A percentile compares a stretch with the other conserved stretches of the same genome.
Conservation (phyloP, 2,329 filamentous ascomycete genomes). For the Apiospora sp. region DNA sequence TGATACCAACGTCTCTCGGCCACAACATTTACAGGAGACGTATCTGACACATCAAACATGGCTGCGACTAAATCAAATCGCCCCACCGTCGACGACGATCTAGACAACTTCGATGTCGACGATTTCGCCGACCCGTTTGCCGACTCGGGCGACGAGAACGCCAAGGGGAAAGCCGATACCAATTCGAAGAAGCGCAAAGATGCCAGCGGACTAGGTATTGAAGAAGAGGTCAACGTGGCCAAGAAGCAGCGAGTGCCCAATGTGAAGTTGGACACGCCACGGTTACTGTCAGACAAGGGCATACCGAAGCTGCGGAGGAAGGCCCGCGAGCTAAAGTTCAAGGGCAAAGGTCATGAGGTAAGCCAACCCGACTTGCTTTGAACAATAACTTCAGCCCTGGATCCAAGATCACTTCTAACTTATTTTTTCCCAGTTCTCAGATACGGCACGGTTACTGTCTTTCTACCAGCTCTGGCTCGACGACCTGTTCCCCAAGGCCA, state of each 20-base stretch:
- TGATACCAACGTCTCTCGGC: not conserved
- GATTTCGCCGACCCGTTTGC: conserved; percentile 65
- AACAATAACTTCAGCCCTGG: too few relatives aligned
- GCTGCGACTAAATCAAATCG: conserved; percentile 35
- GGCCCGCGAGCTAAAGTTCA: conserved; percentile 77
- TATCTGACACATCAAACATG: conserved; percentile 33
- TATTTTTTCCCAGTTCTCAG: conserved; percentile 70
- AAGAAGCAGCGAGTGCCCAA: conserved; percentile 76
- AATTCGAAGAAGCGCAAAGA: conserved; percentile 58
- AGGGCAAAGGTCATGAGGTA: conserved; percentile 94
- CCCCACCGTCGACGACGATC: conserved; percentile 65
- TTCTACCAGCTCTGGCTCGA: conserved; percentile 98
- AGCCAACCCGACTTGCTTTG: not conserved
- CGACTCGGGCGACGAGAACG: conserved; percentile 51
- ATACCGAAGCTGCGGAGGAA: conserved; percentile 82
- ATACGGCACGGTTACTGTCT: conserved; percentile 81
- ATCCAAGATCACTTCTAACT: not conserved
- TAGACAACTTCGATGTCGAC: conserved; percentile 80
- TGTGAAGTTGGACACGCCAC: conserved; percentile 87
- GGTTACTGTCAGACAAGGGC: conserved; percentile 82
- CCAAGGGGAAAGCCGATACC: conserved; percentile 36
- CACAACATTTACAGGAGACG: too few relatives aligned
- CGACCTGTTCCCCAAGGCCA: conserved; percentile 92
- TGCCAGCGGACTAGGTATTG: conserved; percentile 73
- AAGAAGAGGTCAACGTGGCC: conserved; percentile 83